Evolutionary conservation across 2,329 filamentous ascomycete genomes (phyloP), one percentile per base, ranked within the genome.

Genomic region (Fonsecaea monophora): DNA sequence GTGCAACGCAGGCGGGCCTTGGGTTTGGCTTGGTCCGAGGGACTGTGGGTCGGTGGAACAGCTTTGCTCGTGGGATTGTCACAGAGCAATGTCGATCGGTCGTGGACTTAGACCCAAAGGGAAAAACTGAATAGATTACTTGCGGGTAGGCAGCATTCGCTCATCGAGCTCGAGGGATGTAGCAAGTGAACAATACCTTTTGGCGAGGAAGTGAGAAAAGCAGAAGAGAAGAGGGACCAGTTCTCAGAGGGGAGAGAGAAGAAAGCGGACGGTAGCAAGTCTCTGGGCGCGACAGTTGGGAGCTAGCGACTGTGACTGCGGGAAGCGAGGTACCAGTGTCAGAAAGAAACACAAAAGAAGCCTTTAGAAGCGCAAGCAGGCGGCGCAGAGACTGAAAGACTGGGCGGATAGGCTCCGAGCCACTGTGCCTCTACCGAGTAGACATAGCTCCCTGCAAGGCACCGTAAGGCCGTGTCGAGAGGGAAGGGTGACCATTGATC

Each of bases 301-400:
- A 50, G 25, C 45, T 50, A 50, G 45, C 30, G 45, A 21, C 2
- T 50, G 45, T 50, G 45, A 50, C 45, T 50, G 45, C 45, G 45
- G 18, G 45, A 50, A 50, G 45, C 45, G 45, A 50, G 45, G 45
- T 50, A 4, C 45, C 18, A 50, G 45, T 50, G 45, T 38, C 25
- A 48, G 42, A 61, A 35, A 53, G 59, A 61, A 61, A 48, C 30
- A n/a, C 59, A 25, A 61, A 54, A 61, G 59, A 61, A 61, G 59
- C 34, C 59, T 61, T 25, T 61, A 32, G 59, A 61, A 61, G 58
- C 32, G 45, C 58, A 50, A 8, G 42, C n/a, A 32, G 18, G 32
- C 25, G 25, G 48, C 50, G 42, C 38, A 50, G 18, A 58, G 35
- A 32, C 42, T 48, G 18, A 9, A 18, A 42, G 18, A 10, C 45